Percentiles rank a stretch among this genome's conserved stretches.
phyloP scores from a whole-genome alignment of 164 flowering plant genomes.

The Magnolia sinica region DNA sequence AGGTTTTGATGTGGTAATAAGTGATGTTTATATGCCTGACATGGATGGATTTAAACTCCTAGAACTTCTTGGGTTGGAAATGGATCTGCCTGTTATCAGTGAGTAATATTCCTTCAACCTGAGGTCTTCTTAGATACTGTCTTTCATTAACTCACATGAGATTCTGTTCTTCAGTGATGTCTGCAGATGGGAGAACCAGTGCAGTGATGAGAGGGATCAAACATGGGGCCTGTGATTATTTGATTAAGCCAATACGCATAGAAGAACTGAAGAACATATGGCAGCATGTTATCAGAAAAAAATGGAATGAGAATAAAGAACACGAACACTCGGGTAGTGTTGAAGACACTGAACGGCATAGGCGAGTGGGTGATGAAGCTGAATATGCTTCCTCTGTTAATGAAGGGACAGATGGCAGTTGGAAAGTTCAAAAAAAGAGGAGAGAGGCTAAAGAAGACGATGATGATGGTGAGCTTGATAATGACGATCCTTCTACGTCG shows the following conservation, averaged over 20 bases:
- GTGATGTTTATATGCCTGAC: conserved; percentile 95
- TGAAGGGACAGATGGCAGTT: conserved; percentile 56
- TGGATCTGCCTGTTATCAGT: conserved; percentile 95
- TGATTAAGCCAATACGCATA: conserved; percentile 75
- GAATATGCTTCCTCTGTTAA: conserved; percentile 63
- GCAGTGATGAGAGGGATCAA: conserved; percentile 71
- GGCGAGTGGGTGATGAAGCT: conserved; percentile 45
- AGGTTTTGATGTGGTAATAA: conserved; percentile 72
- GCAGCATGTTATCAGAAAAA: conserved; percentile 86
- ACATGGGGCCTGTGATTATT: conserved; percentile 93
- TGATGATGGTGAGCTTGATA: conserved; percentile 62
- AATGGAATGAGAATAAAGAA: conserved; percentile 53
- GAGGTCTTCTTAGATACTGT: background rate
- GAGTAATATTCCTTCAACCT: conserved; percentile 28
- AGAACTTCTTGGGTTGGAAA: conserved; percentile 82
- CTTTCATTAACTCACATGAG: background rate
- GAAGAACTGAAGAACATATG: conserved; percentile 81
- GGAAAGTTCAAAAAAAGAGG: conserved; percentile 52
- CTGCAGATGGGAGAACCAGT: conserved; percentile 65
- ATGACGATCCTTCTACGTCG: conserved; percentile 56
- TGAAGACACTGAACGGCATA: conserved; percentile 51
- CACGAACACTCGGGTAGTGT: conserved; percentile 52
- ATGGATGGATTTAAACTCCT: conserved; percentile 90
- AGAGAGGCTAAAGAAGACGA: conserved; percentile 55
- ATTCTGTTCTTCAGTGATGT: conserved; percentile 67